Evolutionary conservation across 2,329 filamentous ascomycete species (phyloP), one percentile per base, ranked within the genome.

Genomic region (Fusarium solani-melongenae): DNA sequence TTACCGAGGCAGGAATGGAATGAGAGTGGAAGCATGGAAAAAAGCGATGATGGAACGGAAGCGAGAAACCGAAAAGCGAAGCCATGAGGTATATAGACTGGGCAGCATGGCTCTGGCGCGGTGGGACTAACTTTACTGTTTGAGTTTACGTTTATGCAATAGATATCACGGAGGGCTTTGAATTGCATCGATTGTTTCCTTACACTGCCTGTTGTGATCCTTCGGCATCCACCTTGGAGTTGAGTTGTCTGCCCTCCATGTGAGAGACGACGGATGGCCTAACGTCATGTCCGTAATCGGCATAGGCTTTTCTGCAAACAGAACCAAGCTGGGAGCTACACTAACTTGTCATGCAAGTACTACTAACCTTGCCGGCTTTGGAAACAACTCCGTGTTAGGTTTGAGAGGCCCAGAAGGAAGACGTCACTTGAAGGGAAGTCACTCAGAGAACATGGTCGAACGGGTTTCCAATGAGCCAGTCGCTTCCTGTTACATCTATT

Each of bases 51-150:
- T 58, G 75, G 62, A 65, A 65, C 56, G 66, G 73, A 62, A 67
- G 77, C 66, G 67, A 56, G 57, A 73, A 68, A 67, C 63, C 62
- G 62, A 73, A 75, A 76, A 73, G 64, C 41, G 53, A 74, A 67
- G 67, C 70, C 61, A 69, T 53, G 59, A 64, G 64, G 70, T 76
- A 72, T 76, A 72, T 72, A 76, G 75, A 77, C 64, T 69, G 61
- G 67, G 71, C 56, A 67, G 69, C 55, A 29, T 67, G 27, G 63
- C 51, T 53, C 31, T 75, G 64, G 59, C 58, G 46, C 33, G 22
- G 46, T 49, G 29, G 55, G 63, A 34, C 33, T 39, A 51, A 55
- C 22, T 64, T 69, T 38, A 14, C 12, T 66, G 46, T 57, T 64
- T 59, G 49, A 22, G 34, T 38, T 46, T 65, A 51, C 46, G 64